Percentiles rank a stretch among this genome's conserved stretches.
phyloP scores from a whole-genome alignment of 179 eudicot species.

The Heliamphora pulchella region DNA sequence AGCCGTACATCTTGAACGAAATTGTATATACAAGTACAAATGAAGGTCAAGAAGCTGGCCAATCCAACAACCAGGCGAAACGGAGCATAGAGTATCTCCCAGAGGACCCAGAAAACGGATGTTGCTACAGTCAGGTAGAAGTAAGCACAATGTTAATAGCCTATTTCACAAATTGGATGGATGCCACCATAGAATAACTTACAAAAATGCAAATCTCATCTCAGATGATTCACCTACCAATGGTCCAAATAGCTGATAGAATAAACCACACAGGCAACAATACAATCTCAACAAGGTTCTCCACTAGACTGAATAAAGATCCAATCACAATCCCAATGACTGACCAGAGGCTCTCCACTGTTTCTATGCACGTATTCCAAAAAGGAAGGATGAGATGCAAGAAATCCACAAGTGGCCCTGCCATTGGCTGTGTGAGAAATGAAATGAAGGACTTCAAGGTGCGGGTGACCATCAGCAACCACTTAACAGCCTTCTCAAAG shows the following conservation, averaged over 20 bases:
- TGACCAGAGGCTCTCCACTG: slow-evolving; percentile 38
- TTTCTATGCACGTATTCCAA: slow-evolving; percentile 42
- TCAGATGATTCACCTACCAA: slow-evolving; percentile 45
- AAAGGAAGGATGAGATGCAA: slow-evolving; percentile 48
- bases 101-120: slow-evolving; percentile 52
- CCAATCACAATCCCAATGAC: slow-evolving; percentile 42
- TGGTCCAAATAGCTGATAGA: slow-evolving; percentile 48
- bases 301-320: slow-evolving; percentile 51
- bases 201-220: slow-evolving; percentile 5
- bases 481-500: slow-evolving; percentile 73
- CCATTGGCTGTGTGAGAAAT: slow-evolving; percentile 65
- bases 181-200: slow-evolving; percentile 8
- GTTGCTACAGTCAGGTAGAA: slow-evolving; percentile 41
- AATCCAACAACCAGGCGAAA: slow-evolving; percentile 55
- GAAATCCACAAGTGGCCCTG: slow-evolving; percentile 57
- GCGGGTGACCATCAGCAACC: slow-evolving; percentile 65
- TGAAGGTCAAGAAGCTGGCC: slow-evolving; percentile 34
- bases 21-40: slow-evolving; percentile 34
- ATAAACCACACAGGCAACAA: slow-evolving; percentile 66
- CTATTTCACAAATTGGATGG: not conserved
- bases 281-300: slow-evolving; percentile 45
- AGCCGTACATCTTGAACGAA: slow-evolving; percentile 47
- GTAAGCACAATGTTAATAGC: slow-evolving; percentile 6
- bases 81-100: slow-evolving; percentile 74
- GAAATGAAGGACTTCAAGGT: slow-evolving; percentile 59